Conservation (phyloP, 352 stramenopile species). For the Globisporangium acanthophoron region DNA sequence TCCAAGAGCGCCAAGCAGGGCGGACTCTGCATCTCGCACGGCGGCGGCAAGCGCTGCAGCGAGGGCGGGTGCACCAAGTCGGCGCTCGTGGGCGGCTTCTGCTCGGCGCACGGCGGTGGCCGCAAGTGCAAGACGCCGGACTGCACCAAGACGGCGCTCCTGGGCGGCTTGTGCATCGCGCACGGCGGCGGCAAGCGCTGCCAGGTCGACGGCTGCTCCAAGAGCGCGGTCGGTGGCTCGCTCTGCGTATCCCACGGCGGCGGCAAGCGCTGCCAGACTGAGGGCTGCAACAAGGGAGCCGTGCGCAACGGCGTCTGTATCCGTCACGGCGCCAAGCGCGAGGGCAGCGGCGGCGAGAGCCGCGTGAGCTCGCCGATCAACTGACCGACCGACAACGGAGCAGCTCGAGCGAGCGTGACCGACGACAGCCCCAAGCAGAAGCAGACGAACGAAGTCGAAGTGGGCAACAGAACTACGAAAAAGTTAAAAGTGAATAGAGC, state of each 20-base stretch:
- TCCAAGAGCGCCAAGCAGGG: conserved; percentile 58
- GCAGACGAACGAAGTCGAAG: conserved; percentile 3
- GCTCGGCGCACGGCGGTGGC: conserved; percentile 74
- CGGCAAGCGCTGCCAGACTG: conserved; percentile 62
- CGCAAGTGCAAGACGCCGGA: conserved; percentile 64
- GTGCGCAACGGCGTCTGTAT: conserved; percentile 86
- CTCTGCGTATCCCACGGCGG: conserved; percentile 71
- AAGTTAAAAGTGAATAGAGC: conserved; percentile 1
- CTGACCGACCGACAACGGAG: neutral
- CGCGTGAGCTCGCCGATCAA: conserved; percentile 10
- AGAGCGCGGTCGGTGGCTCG: conserved; percentile 57
- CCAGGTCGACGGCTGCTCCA: conserved; percentile 60
- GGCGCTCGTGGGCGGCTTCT: conserved; percentile 76
- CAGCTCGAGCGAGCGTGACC: neutral
- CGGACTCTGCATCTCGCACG: conserved; percentile 65
- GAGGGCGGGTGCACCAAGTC: conserved; percentile 74
- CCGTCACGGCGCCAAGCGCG: conserved; percentile 71
- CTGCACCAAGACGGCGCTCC: conserved; percentile 74
- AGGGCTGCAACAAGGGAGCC: conserved; percentile 80
- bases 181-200: conserved; percentile 81
- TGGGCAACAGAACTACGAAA: neutral
- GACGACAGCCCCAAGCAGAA: neutral
- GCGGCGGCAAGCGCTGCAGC: conserved; percentile 67
- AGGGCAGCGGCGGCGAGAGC: conserved; percentile 17
- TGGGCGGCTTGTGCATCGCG: conserved; percentile 74